Evolutionary conservation across 352 stramenopile species (phyloP).

Genomic region (Phytophthora idaei): DNA sequence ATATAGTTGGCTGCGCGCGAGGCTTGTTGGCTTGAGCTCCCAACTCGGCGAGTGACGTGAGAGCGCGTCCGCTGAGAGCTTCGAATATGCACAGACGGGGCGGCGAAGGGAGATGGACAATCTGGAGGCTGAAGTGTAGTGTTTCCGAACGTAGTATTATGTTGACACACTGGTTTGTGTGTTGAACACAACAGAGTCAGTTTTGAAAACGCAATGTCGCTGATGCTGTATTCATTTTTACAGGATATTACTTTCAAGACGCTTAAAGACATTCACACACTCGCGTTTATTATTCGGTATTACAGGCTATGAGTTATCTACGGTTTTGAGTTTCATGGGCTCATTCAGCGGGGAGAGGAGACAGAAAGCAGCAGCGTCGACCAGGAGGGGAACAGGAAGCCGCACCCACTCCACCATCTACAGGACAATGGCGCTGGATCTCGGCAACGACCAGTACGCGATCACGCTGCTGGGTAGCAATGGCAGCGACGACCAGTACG

Average conservation of each 20-base stretch:
- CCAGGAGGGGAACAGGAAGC: conserved; percentile 1
- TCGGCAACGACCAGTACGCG: conserved; percentile 52
- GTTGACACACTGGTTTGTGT: not conserved
- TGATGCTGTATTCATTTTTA: not conserved
- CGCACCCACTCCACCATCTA: not conserved
- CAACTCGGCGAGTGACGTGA: conserved; percentile 40
- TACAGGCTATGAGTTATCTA: conserved; percentile 5
- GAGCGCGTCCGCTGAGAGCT: conserved; percentile 36
- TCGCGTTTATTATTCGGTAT: not conserved
- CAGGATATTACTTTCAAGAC: not conserved
- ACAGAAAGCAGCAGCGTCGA: conserved; percentile 8
- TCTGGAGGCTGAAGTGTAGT: conserved; percentile 16
- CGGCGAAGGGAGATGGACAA: conserved; percentile 8
- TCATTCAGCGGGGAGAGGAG: conserved; percentile 13
- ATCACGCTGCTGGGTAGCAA: conserved; percentile 61
- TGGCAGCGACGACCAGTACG: conserved; percentile 65
- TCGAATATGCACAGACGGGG: conserved; percentile 31
- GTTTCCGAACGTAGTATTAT: not conserved
- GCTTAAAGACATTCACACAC: too few species aligned
- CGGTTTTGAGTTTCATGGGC: conserved; percentile 6
- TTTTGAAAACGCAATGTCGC: not conserved
- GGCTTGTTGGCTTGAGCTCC: conserved; percentile 17
- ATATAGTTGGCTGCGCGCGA: not conserved
- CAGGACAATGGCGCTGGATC: conserved; percentile 42
- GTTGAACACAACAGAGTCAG: not conserved